phyloP scores from a whole-genome alignment of 2,329 filamentous ascomycete species.

The Fusarium sp. region DNA sequence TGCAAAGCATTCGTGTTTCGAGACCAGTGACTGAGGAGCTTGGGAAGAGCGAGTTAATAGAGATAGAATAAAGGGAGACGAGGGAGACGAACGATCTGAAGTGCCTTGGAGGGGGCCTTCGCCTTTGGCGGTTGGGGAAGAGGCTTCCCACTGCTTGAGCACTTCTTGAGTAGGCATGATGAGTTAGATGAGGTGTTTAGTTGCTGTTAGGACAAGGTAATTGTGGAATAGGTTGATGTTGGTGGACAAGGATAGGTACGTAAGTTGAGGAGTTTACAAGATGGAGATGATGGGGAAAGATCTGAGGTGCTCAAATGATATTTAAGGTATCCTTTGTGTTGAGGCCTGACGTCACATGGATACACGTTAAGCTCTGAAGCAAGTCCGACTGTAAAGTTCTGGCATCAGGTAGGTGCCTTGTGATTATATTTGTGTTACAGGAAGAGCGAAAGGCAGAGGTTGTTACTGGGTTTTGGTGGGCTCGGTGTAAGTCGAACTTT shows the following conservation, averaged over 20 bases:
- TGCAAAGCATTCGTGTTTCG: constrained; percentile 47
- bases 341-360: constrained; percentile 20
- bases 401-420: background rate
- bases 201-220: background rate
- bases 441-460: background rate
- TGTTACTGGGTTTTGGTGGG: background rate
- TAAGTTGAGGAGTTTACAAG: background rate
- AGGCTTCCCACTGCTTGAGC: constrained; percentile 32
- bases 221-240: too few relatives aligned
- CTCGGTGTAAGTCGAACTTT: constrained; percentile 10
- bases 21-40: constrained; percentile 45
- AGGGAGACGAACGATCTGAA: constrained; percentile 14
- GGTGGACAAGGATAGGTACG: background rate
- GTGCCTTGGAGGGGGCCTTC: constrained; percentile 41
- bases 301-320: background rate
- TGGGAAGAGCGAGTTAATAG: background rate
- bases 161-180: constrained; percentile 45
- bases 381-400: background rate
- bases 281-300: background rate
- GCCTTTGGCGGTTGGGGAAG: constrained; percentile 30
- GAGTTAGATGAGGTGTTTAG: background rate
- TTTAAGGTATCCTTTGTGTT: background rate
- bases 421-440: constrained; percentile 21
- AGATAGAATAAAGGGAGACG: accelerated
- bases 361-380: background rate